A percentile compares a stretch with the other conserved stretches of the same genome.
These are phyloP conservation scores for Populus simonii DNA, from an alignment of 345 rosid species.

Conservation along the genomic window DNA sequence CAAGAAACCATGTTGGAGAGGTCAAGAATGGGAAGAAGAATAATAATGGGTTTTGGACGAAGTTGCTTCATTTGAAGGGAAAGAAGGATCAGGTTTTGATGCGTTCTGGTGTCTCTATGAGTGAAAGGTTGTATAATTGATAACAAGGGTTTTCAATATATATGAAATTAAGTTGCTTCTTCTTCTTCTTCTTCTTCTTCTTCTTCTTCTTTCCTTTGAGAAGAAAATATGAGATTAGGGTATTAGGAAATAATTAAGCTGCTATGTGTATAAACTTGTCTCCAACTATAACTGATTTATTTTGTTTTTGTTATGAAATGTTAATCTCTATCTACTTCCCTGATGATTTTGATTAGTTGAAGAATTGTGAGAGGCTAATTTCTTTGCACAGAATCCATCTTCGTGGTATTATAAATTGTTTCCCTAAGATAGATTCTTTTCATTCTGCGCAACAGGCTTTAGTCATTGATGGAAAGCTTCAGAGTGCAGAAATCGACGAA, in stretches of 20 bases:
- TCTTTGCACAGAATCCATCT: not conserved
- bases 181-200: not conserved
- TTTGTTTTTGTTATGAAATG: not conserved
- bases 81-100: slow-evolving; percentile 33
- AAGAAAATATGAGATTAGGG: not conserved
- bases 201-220: not conserved
- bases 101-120: slow-evolving; percentile 18
- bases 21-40: slow-evolving; percentile 36
- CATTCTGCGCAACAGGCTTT: too few species aligned
- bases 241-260: not conserved
- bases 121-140: slow-evolving; percentile 4
- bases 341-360: not conserved
- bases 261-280: not conserved
- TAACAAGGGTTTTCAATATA: not conserved
- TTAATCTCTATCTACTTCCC: not conserved
- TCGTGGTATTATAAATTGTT: too few species aligned
- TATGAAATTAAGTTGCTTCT: not conserved
- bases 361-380: not conserved
- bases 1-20: slow-evolving; percentile 29
- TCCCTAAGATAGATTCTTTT: too few species aligned
- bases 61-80: slow-evolving; percentile 50
- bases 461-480: too few species aligned
- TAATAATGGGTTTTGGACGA: slow-evolving; percentile 62
- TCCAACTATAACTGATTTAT: not conserved
- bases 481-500: too few species aligned